Evolutionary conservation across 805 yeast species (phyloP).

Genomic region (Wickerhamomyces rabaulensis): DNA sequence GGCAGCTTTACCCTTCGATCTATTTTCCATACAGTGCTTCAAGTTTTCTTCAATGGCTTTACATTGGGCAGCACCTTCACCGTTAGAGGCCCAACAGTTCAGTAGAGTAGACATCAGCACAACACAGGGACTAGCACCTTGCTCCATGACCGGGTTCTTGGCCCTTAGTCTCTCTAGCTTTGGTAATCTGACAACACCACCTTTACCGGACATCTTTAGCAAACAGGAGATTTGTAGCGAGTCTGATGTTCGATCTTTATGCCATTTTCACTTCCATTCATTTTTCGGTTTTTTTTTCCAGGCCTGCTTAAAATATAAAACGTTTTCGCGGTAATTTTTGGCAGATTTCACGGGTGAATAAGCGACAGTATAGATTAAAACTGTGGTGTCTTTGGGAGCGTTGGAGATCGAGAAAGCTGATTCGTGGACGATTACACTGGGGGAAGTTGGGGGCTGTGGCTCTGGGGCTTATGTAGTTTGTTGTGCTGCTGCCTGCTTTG

Average conservation of each 20-base stretch:
- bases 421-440: too few relatives aligned
- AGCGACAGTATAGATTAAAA: background rate
- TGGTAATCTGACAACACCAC: conserved; percentile 47
- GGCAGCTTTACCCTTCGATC: conserved; percentile 22
- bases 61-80: conserved; percentile 73
- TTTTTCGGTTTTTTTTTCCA: background rate
- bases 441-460: too few relatives aligned
- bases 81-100: conserved; percentile 96
- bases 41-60: conserved; percentile 59
- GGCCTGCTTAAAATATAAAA: background rate
- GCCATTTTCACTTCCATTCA: background rate
- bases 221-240: background rate
- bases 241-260: background rate
- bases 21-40: conserved; percentile 62
- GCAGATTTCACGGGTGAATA: background rate
- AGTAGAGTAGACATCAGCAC: conserved; percentile 80
- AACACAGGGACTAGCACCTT: conserved; percentile 65
- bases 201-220: conserved; percentile 28
- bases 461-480: too few relatives aligned
- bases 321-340: background rate
- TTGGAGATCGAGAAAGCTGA: too few relatives aligned
- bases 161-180: conserved; percentile 71
- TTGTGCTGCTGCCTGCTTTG: too few relatives aligned
- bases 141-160: conserved; percentile 53
- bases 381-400: too few relatives aligned